These are phyloP conservation scores for Tetratostichococcus sp. DNA, from an alignment of 139 green algal species.

Conservation along the genomic window DNA sequence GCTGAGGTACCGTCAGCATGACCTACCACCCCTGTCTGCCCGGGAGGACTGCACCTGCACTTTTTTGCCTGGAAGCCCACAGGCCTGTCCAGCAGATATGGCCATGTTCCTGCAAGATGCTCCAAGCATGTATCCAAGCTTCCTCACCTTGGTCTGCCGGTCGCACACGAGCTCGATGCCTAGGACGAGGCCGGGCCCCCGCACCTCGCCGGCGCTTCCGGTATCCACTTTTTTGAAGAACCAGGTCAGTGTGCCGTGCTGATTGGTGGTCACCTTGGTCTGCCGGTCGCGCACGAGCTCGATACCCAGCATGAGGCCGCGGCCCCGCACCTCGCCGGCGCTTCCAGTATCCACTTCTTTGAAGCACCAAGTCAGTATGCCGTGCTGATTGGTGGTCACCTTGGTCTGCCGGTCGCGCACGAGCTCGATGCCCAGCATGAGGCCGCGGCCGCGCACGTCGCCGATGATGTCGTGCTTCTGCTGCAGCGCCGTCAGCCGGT, in stretches of 20 bases:
- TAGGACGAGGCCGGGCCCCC: conserved; percentile 91
- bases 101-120: too few relatives aligned
- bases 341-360: too few relatives aligned
- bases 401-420: conserved; percentile 90
- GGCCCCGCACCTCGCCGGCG: conserved; percentile 86
- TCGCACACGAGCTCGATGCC: conserved; percentile 95
- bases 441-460: conserved; percentile 83
- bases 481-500: conserved; percentile 48
- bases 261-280: conserved; percentile 76
- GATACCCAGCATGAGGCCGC: conserved; percentile 93
- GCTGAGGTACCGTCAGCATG: too few relatives aligned
- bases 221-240: too few relatives aligned
- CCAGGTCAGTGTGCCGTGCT: too few relatives aligned
- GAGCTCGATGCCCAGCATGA: conserved; percentile 96
- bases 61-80: too few relatives aligned
- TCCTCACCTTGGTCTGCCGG: conserved; percentile 72
- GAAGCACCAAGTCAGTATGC: too few relatives aligned
- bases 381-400: too few relatives aligned
- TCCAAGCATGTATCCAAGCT: too few relatives aligned
- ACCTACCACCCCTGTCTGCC: too few relatives aligned
- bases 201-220: conserved; percentile 88
- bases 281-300: conserved; percentile 89
- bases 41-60: too few relatives aligned
- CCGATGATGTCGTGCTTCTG: conserved; percentile 86
- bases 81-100: too few relatives aligned